Evolutionary conservation across 129 eudicot genomes (phyloP).

Genomic region (Pulicaria dysenterica): DNA sequence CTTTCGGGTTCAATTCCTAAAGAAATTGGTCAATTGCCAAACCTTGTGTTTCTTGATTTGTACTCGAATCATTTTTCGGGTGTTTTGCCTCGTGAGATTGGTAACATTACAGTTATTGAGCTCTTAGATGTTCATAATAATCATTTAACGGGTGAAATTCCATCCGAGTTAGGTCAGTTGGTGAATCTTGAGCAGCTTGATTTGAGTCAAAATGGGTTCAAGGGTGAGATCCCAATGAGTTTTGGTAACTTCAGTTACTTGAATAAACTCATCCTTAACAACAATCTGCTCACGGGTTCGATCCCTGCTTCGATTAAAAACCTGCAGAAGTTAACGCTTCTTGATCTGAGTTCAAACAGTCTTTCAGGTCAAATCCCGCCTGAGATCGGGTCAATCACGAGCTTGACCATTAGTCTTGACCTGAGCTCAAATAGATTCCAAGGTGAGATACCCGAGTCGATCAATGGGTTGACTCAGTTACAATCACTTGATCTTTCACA

Average conservation of each 20-base stretch:
- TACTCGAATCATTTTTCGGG: slow-evolving; percentile 85
- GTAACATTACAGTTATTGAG: slow-evolving; percentile 81
- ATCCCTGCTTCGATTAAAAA: slow-evolving; percentile 63
- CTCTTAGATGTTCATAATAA: slow-evolving; percentile 89
- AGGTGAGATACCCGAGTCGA: slow-evolving; percentile 77
- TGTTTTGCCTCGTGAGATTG: slow-evolving; percentile 65
- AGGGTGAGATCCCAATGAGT: slow-evolving; percentile 71
- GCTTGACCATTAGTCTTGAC: slow-evolving; percentile 87
- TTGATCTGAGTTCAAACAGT: slow-evolving; percentile 85
- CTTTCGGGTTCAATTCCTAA: slow-evolving; percentile 83
- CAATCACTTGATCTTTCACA: slow-evolving; percentile 90
- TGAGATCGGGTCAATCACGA: slow-evolving; percentile 73
- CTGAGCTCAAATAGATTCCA: slow-evolving; percentile 68
- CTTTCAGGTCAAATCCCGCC: slow-evolving; percentile 73
- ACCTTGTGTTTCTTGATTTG: slow-evolving; percentile 95
- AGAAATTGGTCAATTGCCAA: slow-evolving; percentile 83
- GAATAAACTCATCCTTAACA: slow-evolving; percentile 82
- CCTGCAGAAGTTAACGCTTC: slow-evolving; percentile 84
- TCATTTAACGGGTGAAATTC: slow-evolving; percentile 72
- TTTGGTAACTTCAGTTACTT: slow-evolving; percentile 91
- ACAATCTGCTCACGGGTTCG: slow-evolving; percentile 67
- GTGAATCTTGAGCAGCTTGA: slow-evolving; percentile 94
- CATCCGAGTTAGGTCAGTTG: slow-evolving; percentile 65
- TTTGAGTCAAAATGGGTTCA: slow-evolving; percentile 81
- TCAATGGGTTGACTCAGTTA: slow-evolving; percentile 74